phyloP scores from a whole-genome alignment of 148 eudicot species.

The Nepenthes gracilis region DNA sequence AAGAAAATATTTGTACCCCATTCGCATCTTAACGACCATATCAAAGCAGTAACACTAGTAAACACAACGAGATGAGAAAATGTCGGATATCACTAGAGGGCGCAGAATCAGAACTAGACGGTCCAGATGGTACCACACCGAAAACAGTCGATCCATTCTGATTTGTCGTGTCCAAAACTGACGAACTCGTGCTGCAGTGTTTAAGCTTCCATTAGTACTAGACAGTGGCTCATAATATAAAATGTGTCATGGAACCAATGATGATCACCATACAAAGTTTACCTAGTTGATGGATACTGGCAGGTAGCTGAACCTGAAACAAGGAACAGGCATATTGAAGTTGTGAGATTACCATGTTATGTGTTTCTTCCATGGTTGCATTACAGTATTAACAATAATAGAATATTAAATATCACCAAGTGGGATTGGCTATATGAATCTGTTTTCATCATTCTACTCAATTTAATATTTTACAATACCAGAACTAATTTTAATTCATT shows the following conservation, averaged over 20 bases:
- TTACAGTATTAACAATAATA: too few relatives aligned
- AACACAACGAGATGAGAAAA: too few relatives aligned
- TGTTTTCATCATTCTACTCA: too few relatives aligned
- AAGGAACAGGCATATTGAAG: neutral
- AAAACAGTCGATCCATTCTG: slow-evolving; percentile 64
- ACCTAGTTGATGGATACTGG: slow-evolving; percentile 84
- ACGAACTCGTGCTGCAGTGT: slow-evolving; percentile 74
- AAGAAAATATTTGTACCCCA: too few relatives aligned
- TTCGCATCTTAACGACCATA: neutral
- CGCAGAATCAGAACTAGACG: slow-evolving; percentile 21
- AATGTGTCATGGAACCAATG: neutral
- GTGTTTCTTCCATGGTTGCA: too few relatives aligned
- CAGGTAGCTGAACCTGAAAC: slow-evolving; percentile 65
- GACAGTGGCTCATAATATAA: neutral
- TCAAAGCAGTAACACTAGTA: neutral
- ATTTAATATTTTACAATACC: too few relatives aligned
- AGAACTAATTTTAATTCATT: too few relatives aligned
- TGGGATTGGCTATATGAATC: too few relatives aligned
- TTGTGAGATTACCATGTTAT: neutral
- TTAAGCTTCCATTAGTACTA: neutral
- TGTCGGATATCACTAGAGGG: neutral
- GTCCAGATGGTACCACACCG: slow-evolving; percentile 51
- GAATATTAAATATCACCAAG: too few relatives aligned
- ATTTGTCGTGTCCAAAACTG: slow-evolving; percentile 67
- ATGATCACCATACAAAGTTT: slow-evolving; percentile 4